A percentile compares a stretch with the other conserved stretches of the same genome.
Conservation (phyloP, 495 filamentous ascomycete genomes). For the Letharia lupina region DNA sequence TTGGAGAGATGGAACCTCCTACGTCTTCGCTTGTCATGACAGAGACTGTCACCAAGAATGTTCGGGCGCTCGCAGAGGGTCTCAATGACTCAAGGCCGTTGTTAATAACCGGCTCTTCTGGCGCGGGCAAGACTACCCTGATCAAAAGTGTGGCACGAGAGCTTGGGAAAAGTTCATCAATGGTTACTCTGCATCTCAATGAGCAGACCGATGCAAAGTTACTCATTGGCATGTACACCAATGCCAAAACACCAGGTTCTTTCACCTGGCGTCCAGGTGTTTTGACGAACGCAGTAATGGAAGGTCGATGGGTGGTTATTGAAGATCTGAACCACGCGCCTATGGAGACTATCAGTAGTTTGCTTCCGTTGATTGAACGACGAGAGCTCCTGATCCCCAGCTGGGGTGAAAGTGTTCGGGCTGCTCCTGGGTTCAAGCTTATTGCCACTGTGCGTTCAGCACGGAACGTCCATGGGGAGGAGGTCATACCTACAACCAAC, state of each 20-base stretch:
- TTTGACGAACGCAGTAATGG: conserved; percentile 81
- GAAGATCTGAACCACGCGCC: conserved; percentile 95
- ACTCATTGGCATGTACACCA: conserved; percentile 86
- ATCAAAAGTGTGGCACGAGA: conserved; percentile 74
- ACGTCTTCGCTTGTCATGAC: conserved; percentile 60
- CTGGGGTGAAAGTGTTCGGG: conserved; percentile 74
- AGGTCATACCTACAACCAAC: conserved; percentile 43
- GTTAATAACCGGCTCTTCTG: conserved; percentile 72
- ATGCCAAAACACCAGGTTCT: conserved; percentile 70
- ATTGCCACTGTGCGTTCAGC: conserved; percentile 83
- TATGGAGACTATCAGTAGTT: conserved; percentile 85
- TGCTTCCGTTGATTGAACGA: conserved; percentile 83
- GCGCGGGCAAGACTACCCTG: conserved; percentile 81
- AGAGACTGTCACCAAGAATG: conserved; percentile 58
- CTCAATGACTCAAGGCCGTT: conserved; percentile 60
- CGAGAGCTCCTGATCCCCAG: conserved; percentile 80
- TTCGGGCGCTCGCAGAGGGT: conserved; percentile 55
- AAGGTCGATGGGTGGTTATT: conserved; percentile 92
- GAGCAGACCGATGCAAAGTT: conserved; percentile 97
- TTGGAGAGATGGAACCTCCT: conserved; percentile 41
- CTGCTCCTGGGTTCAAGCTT: conserved; percentile 74
- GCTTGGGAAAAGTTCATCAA: conserved; percentile 60
- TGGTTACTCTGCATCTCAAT: conserved; percentile 90
- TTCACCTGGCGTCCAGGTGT: conserved; percentile 93
- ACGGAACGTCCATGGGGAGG: conserved; percentile 60